Evolutionary conservation across 345 rosid genomes (phyloP).

Genomic region (Excoecaria agallocha): DNA sequence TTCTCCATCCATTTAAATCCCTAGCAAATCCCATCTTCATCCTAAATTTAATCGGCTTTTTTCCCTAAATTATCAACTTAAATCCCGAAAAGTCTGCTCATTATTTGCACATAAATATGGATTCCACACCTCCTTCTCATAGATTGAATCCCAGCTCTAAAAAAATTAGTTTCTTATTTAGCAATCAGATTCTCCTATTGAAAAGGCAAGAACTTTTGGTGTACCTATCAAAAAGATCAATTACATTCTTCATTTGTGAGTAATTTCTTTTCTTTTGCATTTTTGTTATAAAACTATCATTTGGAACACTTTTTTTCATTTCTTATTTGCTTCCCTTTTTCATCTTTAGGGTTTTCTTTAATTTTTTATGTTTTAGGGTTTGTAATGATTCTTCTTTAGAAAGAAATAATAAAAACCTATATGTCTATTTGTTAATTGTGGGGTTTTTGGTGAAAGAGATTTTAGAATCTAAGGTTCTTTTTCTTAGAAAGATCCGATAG

Average conservation of each 20-base stretch:
- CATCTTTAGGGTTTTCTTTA: background rate
- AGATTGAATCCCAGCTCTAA: no score
- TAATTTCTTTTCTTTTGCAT: slow-evolving; percentile 1
- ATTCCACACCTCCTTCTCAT: no score
- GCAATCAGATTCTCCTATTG: no score
- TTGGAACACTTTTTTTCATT: background rate
- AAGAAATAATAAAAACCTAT: background rate
- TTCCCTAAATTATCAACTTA: no score
- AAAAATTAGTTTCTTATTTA: no score
- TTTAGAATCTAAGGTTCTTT: background rate
- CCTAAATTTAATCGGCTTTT: no score
- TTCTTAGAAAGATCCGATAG: background rate
- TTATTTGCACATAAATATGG: no score
- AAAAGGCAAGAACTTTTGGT: no score
- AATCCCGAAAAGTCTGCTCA: no score
- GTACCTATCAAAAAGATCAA: background rate
- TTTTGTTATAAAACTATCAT: no score
- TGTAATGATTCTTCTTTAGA: background rate
- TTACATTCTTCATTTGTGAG: slow-evolving; percentile 7
- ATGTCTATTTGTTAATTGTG: background rate
- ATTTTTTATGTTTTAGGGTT: slow-evolving; percentile 4
- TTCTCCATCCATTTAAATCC: no score
- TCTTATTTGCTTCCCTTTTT: background rate
- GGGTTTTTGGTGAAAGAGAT: background rate
- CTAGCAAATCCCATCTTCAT: no score